phyloP scores from a whole-genome alignment of 129 eudicot species.

The Flaveria robusta region DNA sequence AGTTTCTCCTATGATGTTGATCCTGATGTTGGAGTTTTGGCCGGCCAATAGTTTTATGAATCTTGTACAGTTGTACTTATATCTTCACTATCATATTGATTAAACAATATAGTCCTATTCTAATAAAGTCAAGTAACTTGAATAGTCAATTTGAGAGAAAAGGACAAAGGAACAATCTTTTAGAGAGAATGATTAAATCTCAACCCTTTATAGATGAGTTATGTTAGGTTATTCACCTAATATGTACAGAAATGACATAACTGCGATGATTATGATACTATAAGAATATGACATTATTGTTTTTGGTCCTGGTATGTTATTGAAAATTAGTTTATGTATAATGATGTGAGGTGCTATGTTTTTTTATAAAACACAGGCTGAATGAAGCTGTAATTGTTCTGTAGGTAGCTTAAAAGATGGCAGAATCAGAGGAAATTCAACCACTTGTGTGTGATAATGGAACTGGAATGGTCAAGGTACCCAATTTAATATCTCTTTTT shows the following conservation, averaged over 20 bases:
- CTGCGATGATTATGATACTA: neutral
- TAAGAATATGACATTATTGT: slow-evolving; percentile 1
- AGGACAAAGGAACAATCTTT: slow-evolving; percentile 11
- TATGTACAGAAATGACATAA: neutral
- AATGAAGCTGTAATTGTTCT: slow-evolving; percentile 22
- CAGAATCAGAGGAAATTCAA: slow-evolving; percentile 78
- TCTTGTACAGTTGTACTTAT: neutral
- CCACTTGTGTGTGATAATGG: slow-evolving; percentile 91
- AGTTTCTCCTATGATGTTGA: slow-evolving; percentile 2
- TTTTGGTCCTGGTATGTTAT: neutral
- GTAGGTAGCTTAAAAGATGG: slow-evolving; percentile 58
- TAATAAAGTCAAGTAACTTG: slow-evolving; percentile 14
- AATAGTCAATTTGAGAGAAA: slow-evolving; percentile 9
- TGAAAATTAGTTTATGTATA: neutral
- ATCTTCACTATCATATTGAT: neutral
- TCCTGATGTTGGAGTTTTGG: slow-evolving; percentile 1
- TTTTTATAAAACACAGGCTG: slow-evolving; percentile 3
- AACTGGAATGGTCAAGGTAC: slow-evolving; percentile 88
- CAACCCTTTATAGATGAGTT: slow-evolving; percentile 10
- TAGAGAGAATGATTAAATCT: neutral
- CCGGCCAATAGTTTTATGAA: neutral
- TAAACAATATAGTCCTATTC: neutral
- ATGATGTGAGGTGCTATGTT: neutral
- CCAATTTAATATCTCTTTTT: neutral
- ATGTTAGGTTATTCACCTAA: neutral